These are phyloP conservation scores for Penicillium sp. DNA, from an alignment of 2,329 filamentous ascomycete species.

Conservation along the genomic window DNA sequence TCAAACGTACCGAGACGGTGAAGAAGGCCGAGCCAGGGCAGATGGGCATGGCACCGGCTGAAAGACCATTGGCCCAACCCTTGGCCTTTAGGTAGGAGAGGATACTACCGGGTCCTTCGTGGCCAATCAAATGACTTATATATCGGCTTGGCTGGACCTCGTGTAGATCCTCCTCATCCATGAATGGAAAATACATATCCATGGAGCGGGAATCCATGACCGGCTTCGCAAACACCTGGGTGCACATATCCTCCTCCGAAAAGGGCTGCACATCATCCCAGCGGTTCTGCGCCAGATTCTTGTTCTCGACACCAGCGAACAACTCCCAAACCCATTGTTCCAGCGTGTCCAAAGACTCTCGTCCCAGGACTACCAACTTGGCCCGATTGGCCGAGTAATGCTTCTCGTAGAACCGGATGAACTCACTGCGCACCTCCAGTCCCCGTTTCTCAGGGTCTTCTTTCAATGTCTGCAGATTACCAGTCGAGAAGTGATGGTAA, in stretches of 20 bases:
- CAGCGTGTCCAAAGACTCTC: slow-evolving; percentile 74
- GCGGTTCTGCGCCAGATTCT: slow-evolving; percentile 64
- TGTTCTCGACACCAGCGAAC: slow-evolving; percentile 77
- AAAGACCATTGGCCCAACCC: slow-evolving; percentile 81
- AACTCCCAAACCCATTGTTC: slow-evolving; percentile 80
- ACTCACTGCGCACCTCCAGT: slow-evolving; percentile 81
- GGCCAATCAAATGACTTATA: slow-evolving; percentile 81
- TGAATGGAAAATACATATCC: slow-evolving; percentile 76
- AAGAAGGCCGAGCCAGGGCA: slow-evolving; percentile 80
- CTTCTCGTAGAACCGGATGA: slow-evolving; percentile 84
- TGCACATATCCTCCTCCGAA: slow-evolving; percentile 57
- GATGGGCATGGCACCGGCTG: slow-evolving; percentile 68
- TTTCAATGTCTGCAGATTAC: slow-evolving; percentile 80
- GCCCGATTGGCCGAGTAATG: slow-evolving; percentile 92
- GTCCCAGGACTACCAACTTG: slow-evolving; percentile 83
- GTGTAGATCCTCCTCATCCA: slow-evolving; percentile 75
- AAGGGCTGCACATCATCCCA: slow-evolving; percentile 63
- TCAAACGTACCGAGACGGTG: slow-evolving; percentile 72
- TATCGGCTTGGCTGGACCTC: slow-evolving; percentile 80
- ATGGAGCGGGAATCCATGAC: slow-evolving; percentile 82
- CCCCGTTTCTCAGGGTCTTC: slow-evolving; percentile 72
- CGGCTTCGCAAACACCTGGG: slow-evolving; percentile 80
- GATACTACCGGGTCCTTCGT: slow-evolving; percentile 88
- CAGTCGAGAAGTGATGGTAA: slow-evolving; percentile 86
- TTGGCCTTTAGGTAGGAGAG: slow-evolving; percentile 85